These are phyloP conservation scores for Ammopiptanthus mongolicus DNA, from an alignment of 306 rosid species.

Conservation along the genomic window DNA sequence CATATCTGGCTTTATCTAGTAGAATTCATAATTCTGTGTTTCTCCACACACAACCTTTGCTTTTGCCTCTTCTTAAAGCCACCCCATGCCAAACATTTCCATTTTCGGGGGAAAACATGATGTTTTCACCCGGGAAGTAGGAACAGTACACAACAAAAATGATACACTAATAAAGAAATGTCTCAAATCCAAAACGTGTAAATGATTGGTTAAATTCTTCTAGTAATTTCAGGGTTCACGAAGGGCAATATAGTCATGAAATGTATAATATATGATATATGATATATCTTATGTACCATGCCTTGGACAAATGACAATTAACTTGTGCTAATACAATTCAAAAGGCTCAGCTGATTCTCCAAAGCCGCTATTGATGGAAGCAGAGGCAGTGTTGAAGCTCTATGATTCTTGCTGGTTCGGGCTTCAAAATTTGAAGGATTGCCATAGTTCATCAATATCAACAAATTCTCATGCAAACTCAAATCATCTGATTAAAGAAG, in stretches of 20 bases:
- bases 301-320: not conserved
- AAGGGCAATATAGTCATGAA: conserved; percentile 36
- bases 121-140: not conserved
- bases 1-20: conserved; percentile 14
- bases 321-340: conserved; percentile 7
- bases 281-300: conserved; percentile 2
- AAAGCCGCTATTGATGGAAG: conserved; percentile 53
- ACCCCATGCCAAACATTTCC: conserved; percentile 3
- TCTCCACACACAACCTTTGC: conserved; percentile 14
- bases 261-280: not conserved
- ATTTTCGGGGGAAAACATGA: too few species aligned
- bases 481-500: conserved; percentile 19
- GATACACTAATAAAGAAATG: not conserved
- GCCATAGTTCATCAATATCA: conserved; percentile 8
- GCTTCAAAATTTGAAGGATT: conserved; percentile 26
- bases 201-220: conserved; percentile 28
- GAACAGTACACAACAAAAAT: conserved; percentile 4
- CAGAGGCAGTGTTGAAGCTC: conserved; percentile 46
- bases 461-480: conserved; percentile 28
- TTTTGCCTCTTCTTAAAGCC: conserved; percentile 32
- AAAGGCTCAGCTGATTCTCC: conserved; percentile 6
- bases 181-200: conserved; percentile 42
- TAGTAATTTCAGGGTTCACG: conserved; percentile 2
- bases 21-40: conserved; percentile 13
- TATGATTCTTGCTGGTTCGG: conserved; percentile 70